Conservation (phyloP, 305 asterid species). For the Solanum chacoense region DNA sequence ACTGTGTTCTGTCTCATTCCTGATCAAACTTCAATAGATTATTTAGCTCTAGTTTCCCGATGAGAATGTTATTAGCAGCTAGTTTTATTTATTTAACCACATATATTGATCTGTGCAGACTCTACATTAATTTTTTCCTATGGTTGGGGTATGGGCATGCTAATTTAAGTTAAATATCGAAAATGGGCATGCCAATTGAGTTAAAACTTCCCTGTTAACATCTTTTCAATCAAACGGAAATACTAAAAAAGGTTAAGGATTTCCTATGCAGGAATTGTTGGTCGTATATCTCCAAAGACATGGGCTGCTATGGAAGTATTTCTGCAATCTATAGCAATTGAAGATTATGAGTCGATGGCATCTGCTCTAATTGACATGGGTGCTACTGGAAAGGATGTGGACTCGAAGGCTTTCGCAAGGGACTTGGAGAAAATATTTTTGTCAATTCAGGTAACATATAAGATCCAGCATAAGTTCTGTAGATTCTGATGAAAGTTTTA, state of each 20-base stretch:
- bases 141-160: neutral
- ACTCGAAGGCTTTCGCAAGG: slow-evolving; percentile 64
- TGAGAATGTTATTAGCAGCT: neutral
- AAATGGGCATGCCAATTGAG: neutral
- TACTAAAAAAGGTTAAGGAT: neutral
- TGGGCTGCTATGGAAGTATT: slow-evolving; percentile 96
- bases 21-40: neutral
- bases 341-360: slow-evolving; percentile 83
- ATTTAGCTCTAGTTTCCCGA: neutral
- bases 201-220: neutral
- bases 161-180: neutral
- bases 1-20: neutral
- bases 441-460: slow-evolving; percentile 54
- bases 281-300: slow-evolving; percentile 88
- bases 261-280: slow-evolving; percentile 70
- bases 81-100: neutral
- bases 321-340: slow-evolving; percentile 61
- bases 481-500: neutral
- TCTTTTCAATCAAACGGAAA: neutral
- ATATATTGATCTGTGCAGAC: neutral
- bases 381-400: slow-evolving; percentile 69
- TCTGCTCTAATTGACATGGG: slow-evolving; percentile 95
- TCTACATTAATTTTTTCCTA: neutral
- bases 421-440: slow-evolving; percentile 80
- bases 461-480: neutral